Evolutionary conservation across 768 basidiomycete species (phyloP).

Genomic region (Mycena alexandri): DNA sequence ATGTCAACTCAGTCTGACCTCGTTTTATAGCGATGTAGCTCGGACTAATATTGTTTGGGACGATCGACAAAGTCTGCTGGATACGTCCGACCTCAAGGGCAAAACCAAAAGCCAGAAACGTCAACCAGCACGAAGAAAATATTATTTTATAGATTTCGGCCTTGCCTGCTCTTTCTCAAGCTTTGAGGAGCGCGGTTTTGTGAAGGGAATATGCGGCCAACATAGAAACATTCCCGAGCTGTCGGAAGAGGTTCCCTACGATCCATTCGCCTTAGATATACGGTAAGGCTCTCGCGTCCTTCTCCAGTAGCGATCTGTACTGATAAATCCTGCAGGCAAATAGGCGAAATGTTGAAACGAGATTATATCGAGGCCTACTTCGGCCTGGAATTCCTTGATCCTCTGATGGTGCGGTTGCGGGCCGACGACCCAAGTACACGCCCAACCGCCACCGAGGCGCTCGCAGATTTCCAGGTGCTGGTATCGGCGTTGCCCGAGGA

Average conservation of each 20-base stretch:
- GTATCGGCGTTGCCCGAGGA: slow-evolving; percentile 28
- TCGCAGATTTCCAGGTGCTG: slow-evolving; percentile 24
- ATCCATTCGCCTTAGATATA: slow-evolving; percentile 37
- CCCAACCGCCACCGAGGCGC: slow-evolving; percentile 29
- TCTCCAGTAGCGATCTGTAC: background rate
- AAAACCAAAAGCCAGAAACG: slow-evolving; percentile 16
- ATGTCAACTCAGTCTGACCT: background rate
- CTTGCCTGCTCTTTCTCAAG: slow-evolving; percentile 36
- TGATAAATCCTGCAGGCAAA: slow-evolving; percentile 26
- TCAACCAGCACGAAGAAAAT: slow-evolving; percentile 13
- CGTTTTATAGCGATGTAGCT: slow-evolving; percentile 29
- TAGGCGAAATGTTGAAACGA: slow-evolving; percentile 37
- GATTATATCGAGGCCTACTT: slow-evolving; percentile 32
- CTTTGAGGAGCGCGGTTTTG: slow-evolving; percentile 37
- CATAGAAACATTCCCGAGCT: slow-evolving; percentile 38
- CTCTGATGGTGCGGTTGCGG: slow-evolving; percentile 32
- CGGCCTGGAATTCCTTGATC: slow-evolving; percentile 32
- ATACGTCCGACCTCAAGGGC: slow-evolving; percentile 24
- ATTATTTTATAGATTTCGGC: slow-evolving; percentile 38
- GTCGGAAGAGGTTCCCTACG: slow-evolving; percentile 36
- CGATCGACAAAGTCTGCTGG: slow-evolving; percentile 22
- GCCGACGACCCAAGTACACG: slow-evolving; percentile 35
- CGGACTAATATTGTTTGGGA: slow-evolving; percentile 39
- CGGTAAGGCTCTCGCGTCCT: slow-evolving; percentile 13
- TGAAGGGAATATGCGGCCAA: slow-evolving; percentile 35